These are phyloP conservation scores for Abrus precatorius DNA, from an alignment of 306 rosid genomes.

Conservation along the genomic window DNA sequence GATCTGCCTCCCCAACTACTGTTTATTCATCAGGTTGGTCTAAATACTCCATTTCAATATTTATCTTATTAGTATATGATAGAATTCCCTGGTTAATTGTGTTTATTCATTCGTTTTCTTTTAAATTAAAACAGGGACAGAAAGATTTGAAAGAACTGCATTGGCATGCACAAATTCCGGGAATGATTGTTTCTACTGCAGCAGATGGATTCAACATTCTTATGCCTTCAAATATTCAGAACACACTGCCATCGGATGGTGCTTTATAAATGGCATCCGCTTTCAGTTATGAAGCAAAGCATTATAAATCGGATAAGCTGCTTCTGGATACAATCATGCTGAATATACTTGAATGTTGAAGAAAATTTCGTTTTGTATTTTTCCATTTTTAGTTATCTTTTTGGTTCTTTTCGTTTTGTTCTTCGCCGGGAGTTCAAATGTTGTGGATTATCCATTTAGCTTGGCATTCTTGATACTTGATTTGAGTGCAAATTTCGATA, in stretches of 20 bases:
- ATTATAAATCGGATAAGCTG: slow-evolving; percentile 2
- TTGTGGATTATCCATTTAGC: slow-evolving; percentile 9
- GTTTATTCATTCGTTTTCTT: slow-evolving; percentile 2
- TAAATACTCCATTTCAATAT: neutral
- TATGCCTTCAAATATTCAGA: slow-evolving; percentile 95
- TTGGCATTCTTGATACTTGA: neutral
- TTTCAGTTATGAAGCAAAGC: neutral
- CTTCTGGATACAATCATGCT: neutral
- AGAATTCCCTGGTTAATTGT: slow-evolving; percentile 15
- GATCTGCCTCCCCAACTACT: slow-evolving; percentile 98
- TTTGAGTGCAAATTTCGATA: neutral
- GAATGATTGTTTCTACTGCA: slow-evolving; percentile 95
- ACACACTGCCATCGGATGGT: slow-evolving; percentile 70
- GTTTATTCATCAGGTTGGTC: slow-evolving; percentile 87
- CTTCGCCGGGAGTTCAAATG: slow-evolving; percentile 4
- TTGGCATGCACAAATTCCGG: slow-evolving; percentile 97
- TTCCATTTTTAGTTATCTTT: neutral
- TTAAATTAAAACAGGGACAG: slow-evolving; percentile 74
- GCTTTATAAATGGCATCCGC: slow-evolving; percentile 46
- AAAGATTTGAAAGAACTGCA: slow-evolving; percentile 92
- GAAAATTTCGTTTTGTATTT: slow-evolving; percentile 9
- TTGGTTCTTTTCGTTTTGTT: slow-evolving; percentile 28
- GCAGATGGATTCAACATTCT: slow-evolving; percentile 90
- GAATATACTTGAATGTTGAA: slow-evolving; percentile 27
- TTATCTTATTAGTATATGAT: neutral